Evolutionary conservation across 1,284 basidiomycete genomes (phyloP).

Genomic region (Salmacisia buchloeana): DNA sequence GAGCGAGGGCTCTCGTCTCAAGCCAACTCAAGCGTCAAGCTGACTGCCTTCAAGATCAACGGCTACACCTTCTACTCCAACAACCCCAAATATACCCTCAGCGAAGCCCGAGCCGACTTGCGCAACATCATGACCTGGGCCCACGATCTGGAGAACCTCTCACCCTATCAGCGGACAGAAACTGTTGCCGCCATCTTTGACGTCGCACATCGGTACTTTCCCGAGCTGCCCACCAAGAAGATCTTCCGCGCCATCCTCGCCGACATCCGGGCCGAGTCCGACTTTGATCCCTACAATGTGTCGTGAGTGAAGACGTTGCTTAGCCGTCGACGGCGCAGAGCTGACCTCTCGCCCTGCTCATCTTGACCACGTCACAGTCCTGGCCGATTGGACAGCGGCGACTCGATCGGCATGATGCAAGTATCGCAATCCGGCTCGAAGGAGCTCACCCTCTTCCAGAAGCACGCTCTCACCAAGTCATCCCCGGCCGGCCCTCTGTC

Average conservation of each 20-base stretch:
- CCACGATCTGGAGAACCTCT: too few species aligned
- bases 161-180: not conserved
- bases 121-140: not conserved
- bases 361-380: too few species aligned
- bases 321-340: too few species aligned
- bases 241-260: not conserved
- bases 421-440: not conserved
- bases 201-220: not conserved
- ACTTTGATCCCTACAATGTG: constrained; percentile 3
- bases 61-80: too few species aligned
- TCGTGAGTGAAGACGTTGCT: not conserved
- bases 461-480: not conserved
- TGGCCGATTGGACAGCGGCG: not conserved
- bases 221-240: not conserved
- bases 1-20: too few species aligned
- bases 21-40: too few species aligned
- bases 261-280: not conserved
- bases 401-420: constrained; percentile 2
- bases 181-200: not conserved
- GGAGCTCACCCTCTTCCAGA: not conserved
- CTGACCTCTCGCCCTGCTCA: too few species aligned
- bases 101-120: not conserved
- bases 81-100: too few species aligned
- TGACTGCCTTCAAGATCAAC: too few species aligned
- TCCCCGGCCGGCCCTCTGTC: not conserved